phyloP scores from a whole-genome alignment of 164 flowering plant species.

The Houttuynia cordata region DNA sequence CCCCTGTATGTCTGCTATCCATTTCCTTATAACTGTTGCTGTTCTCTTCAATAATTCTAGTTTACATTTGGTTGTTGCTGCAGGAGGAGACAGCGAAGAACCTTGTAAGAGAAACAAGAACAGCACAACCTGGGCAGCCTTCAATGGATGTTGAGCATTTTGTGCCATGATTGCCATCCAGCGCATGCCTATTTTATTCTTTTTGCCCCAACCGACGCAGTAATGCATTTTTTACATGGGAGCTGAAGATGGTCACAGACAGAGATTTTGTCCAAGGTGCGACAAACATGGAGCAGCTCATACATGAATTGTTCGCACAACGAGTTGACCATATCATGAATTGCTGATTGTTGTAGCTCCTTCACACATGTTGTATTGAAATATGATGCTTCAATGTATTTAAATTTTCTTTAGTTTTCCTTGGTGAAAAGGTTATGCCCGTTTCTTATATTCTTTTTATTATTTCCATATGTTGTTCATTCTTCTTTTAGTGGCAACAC shows the following conservation, averaged over 20 bases:
- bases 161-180: slow-evolving; percentile 27
- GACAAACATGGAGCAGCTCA: too few relatives aligned
- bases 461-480: too few relatives aligned
- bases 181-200: too few relatives aligned
- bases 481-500: too few relatives aligned
- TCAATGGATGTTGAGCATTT: slow-evolving; percentile 66
- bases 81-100: slow-evolving; percentile 96
- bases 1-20: not conserved
- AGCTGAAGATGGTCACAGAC: too few relatives aligned
- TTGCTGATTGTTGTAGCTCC: not conserved
- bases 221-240: too few relatives aligned
- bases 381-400: too few relatives aligned
- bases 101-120: slow-evolving; percentile 62
- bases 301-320: too few relatives aligned
- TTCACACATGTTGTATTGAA: not conserved
- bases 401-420: too few relatives aligned
- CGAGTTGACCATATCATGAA: too few relatives aligned
- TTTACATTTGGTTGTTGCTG: slow-evolving; percentile 7
- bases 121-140: slow-evolving; percentile 38
- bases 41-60: not conserved
- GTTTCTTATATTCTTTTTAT: too few relatives aligned
- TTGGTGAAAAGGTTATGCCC: not conserved
- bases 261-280: too few relatives aligned
- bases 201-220: not conserved
- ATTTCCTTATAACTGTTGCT: not conserved